phyloP scores from a whole-genome alignment of 176 grass and related monocot species.

The Oryza glaberrima region DNA sequence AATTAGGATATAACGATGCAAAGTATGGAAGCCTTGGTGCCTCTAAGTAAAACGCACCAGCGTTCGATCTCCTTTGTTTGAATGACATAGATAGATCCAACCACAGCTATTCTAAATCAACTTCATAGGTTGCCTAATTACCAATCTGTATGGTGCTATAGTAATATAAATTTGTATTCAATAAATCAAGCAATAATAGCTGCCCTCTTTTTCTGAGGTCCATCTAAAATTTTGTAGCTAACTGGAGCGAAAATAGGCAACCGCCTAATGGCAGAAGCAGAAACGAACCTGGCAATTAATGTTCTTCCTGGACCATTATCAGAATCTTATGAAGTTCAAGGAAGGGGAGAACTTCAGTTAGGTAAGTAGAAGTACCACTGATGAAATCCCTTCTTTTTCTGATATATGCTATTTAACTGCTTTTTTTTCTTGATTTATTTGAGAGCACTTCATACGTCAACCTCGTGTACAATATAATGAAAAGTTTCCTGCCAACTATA shows the following conservation, averaged over 20 bases:
- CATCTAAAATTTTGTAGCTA: slow-evolving; percentile 56
- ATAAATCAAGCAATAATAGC: slow-evolving; percentile 19
- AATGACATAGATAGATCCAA: slow-evolving; percentile 15
- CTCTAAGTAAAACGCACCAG: neutral
- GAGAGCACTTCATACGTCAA: neutral
- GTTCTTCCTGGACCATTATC: slow-evolving; percentile 96
- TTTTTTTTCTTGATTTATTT: slow-evolving; percentile 18
- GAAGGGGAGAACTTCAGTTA: slow-evolving; percentile 99
- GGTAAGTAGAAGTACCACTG: slow-evolving; percentile 60
- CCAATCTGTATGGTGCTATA: slow-evolving; percentile 24
- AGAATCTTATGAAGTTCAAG: slow-evolving; percentile 99
- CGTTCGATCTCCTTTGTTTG: slow-evolving; percentile 4
- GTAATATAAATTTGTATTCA: slow-evolving; percentile 10
- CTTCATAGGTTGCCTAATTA: slow-evolving; percentile 22
- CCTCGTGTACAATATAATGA: slow-evolving; percentile 16
- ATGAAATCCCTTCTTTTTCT: slow-evolving; percentile 28
- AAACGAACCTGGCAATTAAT: slow-evolving; percentile 99
- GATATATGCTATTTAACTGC: slow-evolving; percentile 15
- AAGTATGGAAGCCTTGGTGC: neutral
- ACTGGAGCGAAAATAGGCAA: slow-evolving; percentile 97
- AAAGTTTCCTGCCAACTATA: slow-evolving; percentile 20
- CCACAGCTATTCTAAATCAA: neutral
- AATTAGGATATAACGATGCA: slow-evolving; percentile 8
- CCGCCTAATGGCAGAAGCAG: slow-evolving; percentile 85
- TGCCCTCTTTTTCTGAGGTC: slow-evolving; percentile 9